phyloP scores from a whole-genome alignment of 2,329 filamentous ascomycete species.

The Fusarium xyrophilum region DNA sequence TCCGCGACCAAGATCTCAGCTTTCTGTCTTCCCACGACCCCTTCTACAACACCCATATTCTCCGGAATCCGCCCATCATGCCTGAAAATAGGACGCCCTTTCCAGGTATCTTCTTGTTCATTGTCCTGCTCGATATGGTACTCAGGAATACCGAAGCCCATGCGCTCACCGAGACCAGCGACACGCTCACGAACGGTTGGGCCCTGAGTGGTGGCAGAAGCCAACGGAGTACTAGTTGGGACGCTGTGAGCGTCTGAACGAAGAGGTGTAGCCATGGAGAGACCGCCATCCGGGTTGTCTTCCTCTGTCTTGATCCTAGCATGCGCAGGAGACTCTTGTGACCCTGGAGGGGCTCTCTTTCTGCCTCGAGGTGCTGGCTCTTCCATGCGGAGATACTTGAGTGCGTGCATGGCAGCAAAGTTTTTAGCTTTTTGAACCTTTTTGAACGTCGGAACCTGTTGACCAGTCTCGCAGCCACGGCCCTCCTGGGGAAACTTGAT shows the following conservation, averaged over 20 bases:
- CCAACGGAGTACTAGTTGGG: neutral
- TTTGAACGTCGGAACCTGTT: slow-evolving; percentile 48
- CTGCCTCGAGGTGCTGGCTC: slow-evolving; percentile 3
- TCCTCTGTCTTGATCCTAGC: slow-evolving; percentile 29
- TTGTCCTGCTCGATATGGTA: slow-evolving; percentile 44
- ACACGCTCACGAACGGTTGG: slow-evolving; percentile 42
- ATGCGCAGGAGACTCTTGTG: slow-evolving; percentile 1
- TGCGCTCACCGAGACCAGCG: slow-evolving; percentile 42
- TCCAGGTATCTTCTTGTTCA: slow-evolving; percentile 43
- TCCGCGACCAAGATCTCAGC: slow-evolving; percentile 51
- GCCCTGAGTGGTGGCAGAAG: neutral
- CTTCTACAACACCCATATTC: slow-evolving; percentile 44
- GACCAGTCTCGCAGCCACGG: slow-evolving; percentile 44
- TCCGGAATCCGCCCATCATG: slow-evolving; percentile 42
- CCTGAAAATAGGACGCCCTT: slow-evolving; percentile 48
- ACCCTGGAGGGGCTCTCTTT: slow-evolving; percentile 7
- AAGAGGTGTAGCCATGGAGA: neutral
- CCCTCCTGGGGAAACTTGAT: slow-evolving; percentile 43
- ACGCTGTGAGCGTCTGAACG: neutral
- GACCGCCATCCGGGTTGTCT: slow-evolving; percentile 15
- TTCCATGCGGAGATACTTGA: slow-evolving; percentile 1
- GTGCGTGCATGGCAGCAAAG: slow-evolving; percentile 58
- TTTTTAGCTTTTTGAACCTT: slow-evolving; percentile 61
- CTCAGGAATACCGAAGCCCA: slow-evolving; percentile 45
- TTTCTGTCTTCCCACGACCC: slow-evolving; percentile 45